Evolutionary conservation across 495 filamentous ascomycete species (phyloP).

Genomic region (Podospora comata): DNA sequence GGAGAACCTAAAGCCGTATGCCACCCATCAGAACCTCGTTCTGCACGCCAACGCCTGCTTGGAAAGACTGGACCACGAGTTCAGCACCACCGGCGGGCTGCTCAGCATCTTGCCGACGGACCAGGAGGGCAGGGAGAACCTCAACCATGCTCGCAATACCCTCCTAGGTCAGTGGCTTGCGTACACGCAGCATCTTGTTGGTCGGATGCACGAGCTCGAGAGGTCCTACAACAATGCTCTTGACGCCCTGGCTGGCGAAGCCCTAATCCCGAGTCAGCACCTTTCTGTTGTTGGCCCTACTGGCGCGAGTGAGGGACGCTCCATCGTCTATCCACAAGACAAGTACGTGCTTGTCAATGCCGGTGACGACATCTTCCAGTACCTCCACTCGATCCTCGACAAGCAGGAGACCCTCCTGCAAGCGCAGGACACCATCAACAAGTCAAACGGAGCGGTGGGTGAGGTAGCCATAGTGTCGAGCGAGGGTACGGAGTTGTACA

Average conservation of each 20-base stretch:
- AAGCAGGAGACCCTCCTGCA: constrained; percentile 37
- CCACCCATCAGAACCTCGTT: constrained; percentile 46
- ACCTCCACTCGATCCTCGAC: constrained; percentile 46
- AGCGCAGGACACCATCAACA: constrained; percentile 26
- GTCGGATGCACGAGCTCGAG: constrained; percentile 51
- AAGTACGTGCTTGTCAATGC: constrained; percentile 51
- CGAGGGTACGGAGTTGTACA: constrained; percentile 22
- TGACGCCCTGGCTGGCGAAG: constrained; percentile 48
- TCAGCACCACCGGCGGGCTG: constrained; percentile 48
- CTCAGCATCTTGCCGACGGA: constrained; percentile 45
- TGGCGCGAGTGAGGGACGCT: constrained; percentile 34
- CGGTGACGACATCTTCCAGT: constrained; percentile 45
- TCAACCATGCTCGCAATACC: constrained; percentile 36
- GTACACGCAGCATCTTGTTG: constrained; percentile 45
- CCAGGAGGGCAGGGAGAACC: constrained; percentile 27
- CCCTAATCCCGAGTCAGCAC: constrained; percentile 43
- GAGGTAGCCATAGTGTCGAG: constrained; percentile 27
- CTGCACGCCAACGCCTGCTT: constrained; percentile 53
- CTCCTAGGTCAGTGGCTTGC: constrained; percentile 52
- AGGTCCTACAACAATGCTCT: constrained; percentile 45
- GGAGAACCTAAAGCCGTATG: constrained; percentile 37
- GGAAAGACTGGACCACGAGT: constrained; percentile 54
- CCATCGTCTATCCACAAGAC: constrained; percentile 49
- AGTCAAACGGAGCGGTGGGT: constrained; percentile 33
- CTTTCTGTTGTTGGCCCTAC: constrained; percentile 36